Percentiles rank a stretch among this genome's conserved stretches.
These are phyloP conservation scores for Bipolaris gigantea DNA, from an alignment of 2,329 filamentous ascomycete species.

Conservation along the genomic window DNA sequence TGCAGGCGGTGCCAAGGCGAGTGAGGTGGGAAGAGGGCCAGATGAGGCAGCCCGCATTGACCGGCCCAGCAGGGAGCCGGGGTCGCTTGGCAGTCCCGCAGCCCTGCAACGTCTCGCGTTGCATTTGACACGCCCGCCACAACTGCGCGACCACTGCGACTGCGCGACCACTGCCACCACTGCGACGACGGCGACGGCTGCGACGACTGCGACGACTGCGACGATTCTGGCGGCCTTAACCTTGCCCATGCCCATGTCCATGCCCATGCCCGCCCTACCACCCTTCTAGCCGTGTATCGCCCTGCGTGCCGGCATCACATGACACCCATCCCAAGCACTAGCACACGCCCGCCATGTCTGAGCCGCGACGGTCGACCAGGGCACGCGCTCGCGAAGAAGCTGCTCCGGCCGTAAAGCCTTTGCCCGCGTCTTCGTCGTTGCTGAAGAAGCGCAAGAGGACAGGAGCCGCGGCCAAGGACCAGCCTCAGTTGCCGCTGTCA, in stretches of 20 bases:
- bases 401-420: constrained; percentile 11
- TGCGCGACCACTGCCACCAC: too few relatives aligned
- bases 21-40: neutral
- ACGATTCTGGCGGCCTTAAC: too few relatives aligned
- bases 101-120: constrained; percentile 3
- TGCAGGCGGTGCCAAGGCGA: neutral
- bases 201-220: neutral
- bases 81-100: constrained; percentile 1
- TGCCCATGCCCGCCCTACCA: too few relatives aligned
- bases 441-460: constrained; percentile 39
- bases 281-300: too few relatives aligned
- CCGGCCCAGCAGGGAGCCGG: neutral
- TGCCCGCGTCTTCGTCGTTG: too few relatives aligned
- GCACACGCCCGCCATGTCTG: constrained; percentile 30
- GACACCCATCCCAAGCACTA: neutral
- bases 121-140: neutral
- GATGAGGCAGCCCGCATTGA: neutral
- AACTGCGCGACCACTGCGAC: too few relatives aligned
- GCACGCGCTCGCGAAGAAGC: constrained; percentile 42
- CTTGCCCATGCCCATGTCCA: too few relatives aligned
- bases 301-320: neutral
- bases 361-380: constrained; percentile 43
- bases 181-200: too few relatives aligned
- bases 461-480: constrained; percentile 26
- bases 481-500: constrained; percentile 32